Evolutionary conservation across 495 filamentous ascomycete species (phyloP).

Genomic region (Xylaria telfairii): DNA sequence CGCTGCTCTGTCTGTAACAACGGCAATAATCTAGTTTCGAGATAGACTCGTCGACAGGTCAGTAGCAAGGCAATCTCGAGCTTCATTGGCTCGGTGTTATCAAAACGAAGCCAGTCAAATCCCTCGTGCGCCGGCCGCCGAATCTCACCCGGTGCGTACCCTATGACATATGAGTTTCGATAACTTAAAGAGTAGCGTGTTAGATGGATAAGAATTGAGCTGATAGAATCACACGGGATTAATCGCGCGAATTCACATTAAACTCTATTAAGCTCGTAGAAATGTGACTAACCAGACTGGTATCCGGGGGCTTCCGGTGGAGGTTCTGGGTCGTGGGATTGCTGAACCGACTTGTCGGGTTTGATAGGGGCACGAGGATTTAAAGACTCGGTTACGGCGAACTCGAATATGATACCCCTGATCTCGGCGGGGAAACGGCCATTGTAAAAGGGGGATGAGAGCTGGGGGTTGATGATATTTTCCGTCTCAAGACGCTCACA

Average conservation of each 20-base stretch:
- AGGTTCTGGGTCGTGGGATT: slow-evolving; percentile 3
- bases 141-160: background rate
- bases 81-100: slow-evolving; percentile 24
- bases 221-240: background rate
- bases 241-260: background rate
- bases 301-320: background rate
- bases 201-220: background rate
- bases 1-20: slow-evolving; percentile 26
- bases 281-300: slow-evolving; percentile 4
- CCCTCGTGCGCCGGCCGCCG: background rate
- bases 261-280: background rate
- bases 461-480: slow-evolving; percentile 17
- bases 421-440: slow-evolving; percentile 33
- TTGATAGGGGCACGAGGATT: background rate
- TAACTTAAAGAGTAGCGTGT: background rate
- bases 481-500: slow-evolving; percentile 7
- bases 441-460: slow-evolving; percentile 26
- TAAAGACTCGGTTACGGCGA: slow-evolving; percentile 25
- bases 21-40: slow-evolving; percentile 31
- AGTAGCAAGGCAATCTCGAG: slow-evolving; percentile 27
- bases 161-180: background rate
- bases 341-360: background rate
- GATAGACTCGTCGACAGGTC: slow-evolving; percentile 33
- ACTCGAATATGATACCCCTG: slow-evolving; percentile 30
- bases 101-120: slow-evolving; percentile 27